Conservation (phyloP, 169 alveolate genomes). For the Toxoplasma gondii region DNA sequence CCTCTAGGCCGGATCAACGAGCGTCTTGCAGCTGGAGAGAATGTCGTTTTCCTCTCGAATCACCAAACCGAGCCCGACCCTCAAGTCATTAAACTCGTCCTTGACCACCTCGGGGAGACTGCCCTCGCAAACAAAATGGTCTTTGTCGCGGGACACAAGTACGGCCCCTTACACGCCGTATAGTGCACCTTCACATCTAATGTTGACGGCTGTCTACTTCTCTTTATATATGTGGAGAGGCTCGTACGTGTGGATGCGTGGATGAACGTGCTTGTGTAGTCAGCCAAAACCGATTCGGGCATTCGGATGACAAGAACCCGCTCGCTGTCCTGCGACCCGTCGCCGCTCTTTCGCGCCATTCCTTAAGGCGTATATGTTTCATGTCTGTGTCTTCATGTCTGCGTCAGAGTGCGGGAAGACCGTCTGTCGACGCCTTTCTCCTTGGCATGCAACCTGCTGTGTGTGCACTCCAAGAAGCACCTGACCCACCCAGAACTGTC, state of each 20-base stretch:
- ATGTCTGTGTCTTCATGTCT: neutral
- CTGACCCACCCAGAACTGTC: constrained; percentile 22
- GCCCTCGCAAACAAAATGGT: constrained; percentile 44
- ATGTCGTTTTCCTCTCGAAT: constrained; percentile 58
- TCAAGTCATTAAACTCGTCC: constrained; percentile 45
- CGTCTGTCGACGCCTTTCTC: constrained; percentile 65
- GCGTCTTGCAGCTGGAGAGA: constrained; percentile 52
- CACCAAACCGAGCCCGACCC: constrained; percentile 74
- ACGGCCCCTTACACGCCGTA: neutral
- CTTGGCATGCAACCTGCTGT: constrained; percentile 65
- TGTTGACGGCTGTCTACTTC: neutral
- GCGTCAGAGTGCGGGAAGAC: constrained; percentile 64
- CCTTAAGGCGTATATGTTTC: too few relatives aligned
- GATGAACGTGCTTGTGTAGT: neutral
- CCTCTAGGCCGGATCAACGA: neutral
- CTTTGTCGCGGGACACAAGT: constrained; percentile 70
- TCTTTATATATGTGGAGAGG: neutral
- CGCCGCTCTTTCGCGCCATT: too few relatives aligned
- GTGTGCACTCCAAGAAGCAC: constrained; percentile 71
- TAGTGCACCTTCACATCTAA: neutral
- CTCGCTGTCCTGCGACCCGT: too few relatives aligned
- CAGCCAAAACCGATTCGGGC: too few relatives aligned
- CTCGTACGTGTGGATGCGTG: neutral
- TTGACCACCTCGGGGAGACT: constrained; percentile 36
- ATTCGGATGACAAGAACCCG: too few relatives aligned